phyloP scores from a whole-genome alignment of 2,329 filamentous ascomycete genomes.

The Botryosphaeria dothidea region DNA sequence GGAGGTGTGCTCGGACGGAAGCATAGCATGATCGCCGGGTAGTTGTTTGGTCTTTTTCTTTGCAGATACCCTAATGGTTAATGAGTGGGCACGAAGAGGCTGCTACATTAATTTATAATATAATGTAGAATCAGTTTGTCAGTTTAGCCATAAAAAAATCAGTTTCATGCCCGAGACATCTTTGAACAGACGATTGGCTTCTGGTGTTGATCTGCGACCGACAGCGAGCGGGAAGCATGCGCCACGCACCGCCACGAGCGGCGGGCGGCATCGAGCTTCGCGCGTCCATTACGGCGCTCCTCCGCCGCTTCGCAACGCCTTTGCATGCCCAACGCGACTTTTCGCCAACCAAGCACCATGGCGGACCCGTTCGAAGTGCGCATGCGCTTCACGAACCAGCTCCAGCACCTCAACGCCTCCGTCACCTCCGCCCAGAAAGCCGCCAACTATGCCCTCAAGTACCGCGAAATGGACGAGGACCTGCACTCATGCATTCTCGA shows the following conservation, averaged over 20 bases:
- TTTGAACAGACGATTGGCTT: background rate
- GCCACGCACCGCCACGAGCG: background rate
- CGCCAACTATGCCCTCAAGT: conserved; percentile 90
- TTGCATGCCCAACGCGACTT: background rate
- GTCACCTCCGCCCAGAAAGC: conserved; percentile 88
- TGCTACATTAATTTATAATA: background rate
- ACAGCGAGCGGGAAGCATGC: background rate
- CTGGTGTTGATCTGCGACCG: background rate
- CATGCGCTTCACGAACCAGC: conserved; percentile 89
- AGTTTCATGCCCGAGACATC: background rate
- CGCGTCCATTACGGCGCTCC: background rate
- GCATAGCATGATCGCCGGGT: background rate
- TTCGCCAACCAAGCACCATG: conserved; percentile 46
- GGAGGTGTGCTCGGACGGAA: conserved; percentile 1
- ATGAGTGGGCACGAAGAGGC: background rate
- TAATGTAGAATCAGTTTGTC: background rate
- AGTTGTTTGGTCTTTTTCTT: background rate
- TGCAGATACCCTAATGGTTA: background rate
- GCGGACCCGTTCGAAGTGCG: conserved; percentile 96
- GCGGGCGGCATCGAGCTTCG: background rate
- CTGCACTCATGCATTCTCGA: conserved; percentile 96
- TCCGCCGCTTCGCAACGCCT: background rate
- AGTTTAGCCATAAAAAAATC: background rate
- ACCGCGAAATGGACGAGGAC: conserved; percentile 94
- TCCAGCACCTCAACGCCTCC: conserved; percentile 88